Base-by-base conservation (phyloP, 2,329 filamentous ascomycete genomes). In the Verticillium dahliae region DNA sequence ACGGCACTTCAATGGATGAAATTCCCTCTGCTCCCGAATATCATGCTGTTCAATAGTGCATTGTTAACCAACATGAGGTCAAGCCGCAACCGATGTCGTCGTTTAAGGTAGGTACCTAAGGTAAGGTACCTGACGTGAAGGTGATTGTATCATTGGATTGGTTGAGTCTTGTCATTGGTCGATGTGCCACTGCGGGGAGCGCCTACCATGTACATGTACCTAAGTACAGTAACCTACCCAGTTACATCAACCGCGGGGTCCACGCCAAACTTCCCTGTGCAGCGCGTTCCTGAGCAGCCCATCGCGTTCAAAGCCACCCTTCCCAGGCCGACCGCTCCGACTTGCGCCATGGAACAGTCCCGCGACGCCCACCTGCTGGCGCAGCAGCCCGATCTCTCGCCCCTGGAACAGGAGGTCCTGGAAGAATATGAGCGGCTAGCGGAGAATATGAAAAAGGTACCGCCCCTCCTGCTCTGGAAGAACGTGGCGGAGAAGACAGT, bases 341-440 rank as follows among this genome's bases (percentile, higher is more conserved):
- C 18, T 18, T 18, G 22, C 27, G 18, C 45, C n/a, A 52, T 52
- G 45, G 45, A 52, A 52, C 45, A 52, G 22, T 52, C 45, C n/a
- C 45, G 61, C 27, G 63, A 66, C n/a, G 56, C 63, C 11, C 35
- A 54, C 22, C 68, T 77, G 9, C 71, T 78, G 50, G 74, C 77
- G 2, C 76, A 78, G 37, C 45, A 52, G 54, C 81, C 82, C 27
- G 85, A 88, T 69, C 80, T 97, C 64, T 84, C 88, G 1, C 89
- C 92, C 4, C 84, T 96, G 7, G 93, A 99, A 78, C 93, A 97
- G 74, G 92, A 98, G 72, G 90, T 99, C 1, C 81, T 99, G 1
- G 92, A 98, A 65, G 95, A 99, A 75, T 99, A 99, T 72, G 87
- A 94, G 67, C 84, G 89, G 14, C 78, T 99, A 37, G 85, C 94